phyloP scores from a whole-genome alignment of 805 yeast genomes.

The Candida coquimbonensis region DNA sequence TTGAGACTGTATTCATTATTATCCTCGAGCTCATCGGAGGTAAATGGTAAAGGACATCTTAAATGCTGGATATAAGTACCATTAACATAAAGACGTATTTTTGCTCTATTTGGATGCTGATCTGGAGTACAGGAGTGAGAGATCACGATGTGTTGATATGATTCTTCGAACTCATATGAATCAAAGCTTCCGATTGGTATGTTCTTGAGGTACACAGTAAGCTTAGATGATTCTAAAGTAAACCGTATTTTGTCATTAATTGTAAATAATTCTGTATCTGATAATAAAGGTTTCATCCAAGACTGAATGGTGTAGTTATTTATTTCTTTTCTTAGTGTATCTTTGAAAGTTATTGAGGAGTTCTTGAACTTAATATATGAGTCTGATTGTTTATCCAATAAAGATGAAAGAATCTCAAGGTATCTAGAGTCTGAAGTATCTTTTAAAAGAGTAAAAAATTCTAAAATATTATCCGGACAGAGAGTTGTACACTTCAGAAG shows the following conservation, averaged over 20 bases:
- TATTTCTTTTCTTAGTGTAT: neutral
- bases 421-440: slow-evolving; percentile 1
- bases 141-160: slow-evolving; percentile 17
- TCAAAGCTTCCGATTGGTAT: slow-evolving; percentile 11
- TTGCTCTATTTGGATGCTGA: slow-evolving; percentile 9
- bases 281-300: slow-evolving; percentile 23
- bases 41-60: slow-evolving; percentile 15
- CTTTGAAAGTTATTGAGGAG: slow-evolving; percentile 16
- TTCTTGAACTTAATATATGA: slow-evolving; percentile 25
- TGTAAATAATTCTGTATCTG: slow-evolving; percentile 24
- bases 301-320: slow-evolving; percentile 21
- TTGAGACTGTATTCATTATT: neutral
- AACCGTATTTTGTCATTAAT: slow-evolving; percentile 15
- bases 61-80: slow-evolving; percentile 15
- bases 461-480: neutral
- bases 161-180: slow-evolving; percentile 11
- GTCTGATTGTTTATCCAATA: slow-evolving; percentile 10
- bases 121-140: slow-evolving; percentile 10
- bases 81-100: slow-evolving; percentile 14
- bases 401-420: slow-evolving; percentile 3
- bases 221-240: slow-evolving; percentile 27
- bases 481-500: neutral
- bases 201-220: slow-evolving; percentile 19
- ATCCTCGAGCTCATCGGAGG: neutral
- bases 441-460: neutral